Percentiles rank a stretch among this genome's conserved stretches.
These are phyloP conservation scores for Fusarium humuli DNA, from an alignment of 2,329 filamentous ascomycete genomes.

Conservation along the genomic window DNA sequence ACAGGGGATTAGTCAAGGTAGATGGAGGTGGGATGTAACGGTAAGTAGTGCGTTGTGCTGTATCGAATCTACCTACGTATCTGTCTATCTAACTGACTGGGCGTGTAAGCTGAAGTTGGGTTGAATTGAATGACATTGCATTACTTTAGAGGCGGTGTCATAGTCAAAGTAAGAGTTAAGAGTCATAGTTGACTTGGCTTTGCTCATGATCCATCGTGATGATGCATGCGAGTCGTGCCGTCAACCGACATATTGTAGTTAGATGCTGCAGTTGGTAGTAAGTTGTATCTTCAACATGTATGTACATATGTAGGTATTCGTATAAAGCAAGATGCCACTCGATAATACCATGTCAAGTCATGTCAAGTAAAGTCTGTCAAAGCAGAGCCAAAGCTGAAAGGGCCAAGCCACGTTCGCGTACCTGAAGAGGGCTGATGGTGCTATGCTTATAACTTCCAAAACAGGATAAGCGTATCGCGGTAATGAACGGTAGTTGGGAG, in stretches of 20 bases:
- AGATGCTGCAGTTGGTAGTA: neutral
- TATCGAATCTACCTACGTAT: neutral
- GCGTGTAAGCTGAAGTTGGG: neutral
- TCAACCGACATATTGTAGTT: neutral
- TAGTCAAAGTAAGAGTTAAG: neutral
- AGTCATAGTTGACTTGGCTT: neutral
- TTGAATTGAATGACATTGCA: neutral
- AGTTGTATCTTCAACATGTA: neutral
- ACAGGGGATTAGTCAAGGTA: neutral
- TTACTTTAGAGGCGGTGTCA: neutral
- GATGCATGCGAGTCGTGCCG: neutral
- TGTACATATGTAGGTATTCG: neutral
- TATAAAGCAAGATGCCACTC: slow-evolving; percentile 1
- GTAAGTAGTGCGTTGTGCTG: neutral
- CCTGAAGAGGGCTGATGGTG: slow-evolving; percentile 7
- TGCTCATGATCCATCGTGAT: neutral
- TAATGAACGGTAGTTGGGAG: neutral
- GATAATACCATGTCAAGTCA: neutral
- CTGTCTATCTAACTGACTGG: neutral
- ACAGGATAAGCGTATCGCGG: slow-evolving; percentile 2
- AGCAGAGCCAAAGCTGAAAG: neutral
- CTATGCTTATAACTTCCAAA: slow-evolving; percentile 1
- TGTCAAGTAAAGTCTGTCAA: neutral
- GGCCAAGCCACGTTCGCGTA: slow-evolving; percentile 5
- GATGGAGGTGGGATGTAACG: slow-evolving; percentile 7